Percentiles rank a stretch among this genome's conserved stretches.
Conservation (phyloP, 805 yeast genomes). For the Lachancea waltii region DNA sequence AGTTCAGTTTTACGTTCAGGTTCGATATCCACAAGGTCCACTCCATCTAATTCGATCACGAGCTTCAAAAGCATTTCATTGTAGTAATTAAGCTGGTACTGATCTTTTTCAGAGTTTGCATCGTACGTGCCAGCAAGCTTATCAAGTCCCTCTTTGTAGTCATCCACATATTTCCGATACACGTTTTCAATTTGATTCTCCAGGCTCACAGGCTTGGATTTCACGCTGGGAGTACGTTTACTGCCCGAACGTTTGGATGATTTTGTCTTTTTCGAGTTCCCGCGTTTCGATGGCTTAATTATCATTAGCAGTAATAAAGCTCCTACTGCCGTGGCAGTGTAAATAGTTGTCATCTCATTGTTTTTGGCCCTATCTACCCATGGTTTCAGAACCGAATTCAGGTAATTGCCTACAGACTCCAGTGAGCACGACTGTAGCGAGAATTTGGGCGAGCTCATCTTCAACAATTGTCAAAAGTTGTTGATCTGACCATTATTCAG, state of each 20-base stretch:
- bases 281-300: constrained; percentile 1
- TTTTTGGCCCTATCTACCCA: background rate
- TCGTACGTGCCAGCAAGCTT: constrained; percentile 19
- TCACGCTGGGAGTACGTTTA: constrained; percentile 9
- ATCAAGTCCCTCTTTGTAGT: constrained; percentile 22
- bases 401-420: background rate
- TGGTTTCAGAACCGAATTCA: background rate
- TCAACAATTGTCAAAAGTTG: background rate
- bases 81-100: constrained; percentile 48
- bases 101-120: constrained; percentile 21
- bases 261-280: background rate
- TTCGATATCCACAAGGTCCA: constrained; percentile 38
- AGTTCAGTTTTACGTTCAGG: constrained; percentile 42
- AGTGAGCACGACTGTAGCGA: constrained; percentile 1
- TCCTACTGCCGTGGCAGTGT: constrained; percentile 8
- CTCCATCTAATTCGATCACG: constrained; percentile 58
- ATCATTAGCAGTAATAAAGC: constrained; percentile 3
- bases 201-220: constrained; percentile 15
- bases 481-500: background rate
- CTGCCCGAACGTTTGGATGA: constrained; percentile 7
- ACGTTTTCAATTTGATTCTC: constrained; percentile 27
- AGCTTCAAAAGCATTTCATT: constrained; percentile 65
- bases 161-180: constrained; percentile 20
- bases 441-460: background rate
- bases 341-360: constrained; percentile 1